Evolutionary conservation across 768 basidiomycete genomes (phyloP).

Genomic region (Rhodotorula sphaerocarpa): DNA sequence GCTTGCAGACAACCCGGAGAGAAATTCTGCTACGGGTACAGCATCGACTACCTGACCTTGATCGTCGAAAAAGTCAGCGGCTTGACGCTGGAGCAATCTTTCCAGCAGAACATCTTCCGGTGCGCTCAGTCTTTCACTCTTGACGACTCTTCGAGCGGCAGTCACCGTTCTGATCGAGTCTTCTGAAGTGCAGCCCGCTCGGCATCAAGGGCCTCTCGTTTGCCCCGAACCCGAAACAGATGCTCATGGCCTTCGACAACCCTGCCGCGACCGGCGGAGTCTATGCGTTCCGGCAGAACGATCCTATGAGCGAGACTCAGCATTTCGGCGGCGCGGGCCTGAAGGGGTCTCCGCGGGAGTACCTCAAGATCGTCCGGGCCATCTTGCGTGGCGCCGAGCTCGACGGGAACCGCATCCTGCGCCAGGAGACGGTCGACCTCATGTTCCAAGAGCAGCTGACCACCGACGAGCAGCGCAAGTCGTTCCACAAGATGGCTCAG

Average conservation of each 20-base stretch:
- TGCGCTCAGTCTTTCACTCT: not conserved
- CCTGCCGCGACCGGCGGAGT: not conserved
- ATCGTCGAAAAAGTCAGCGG: constrained; percentile 39
- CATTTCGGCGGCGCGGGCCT: constrained; percentile 35
- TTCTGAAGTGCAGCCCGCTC: constrained; percentile 32
- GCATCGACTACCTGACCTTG: constrained; percentile 41
- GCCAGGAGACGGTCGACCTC: constrained; percentile 15
- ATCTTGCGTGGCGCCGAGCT: constrained; percentile 29
- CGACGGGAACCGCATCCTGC: constrained; percentile 11
- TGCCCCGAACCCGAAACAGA: constrained; percentile 20
- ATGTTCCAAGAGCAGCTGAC: constrained; percentile 21
- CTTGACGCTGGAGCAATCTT: constrained; percentile 38
- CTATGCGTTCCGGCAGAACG: constrained; percentile 18
- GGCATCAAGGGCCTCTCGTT: constrained; percentile 39
- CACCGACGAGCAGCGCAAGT: not conserved
- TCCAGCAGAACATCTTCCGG: constrained; percentile 41
- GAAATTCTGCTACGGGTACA: constrained; percentile 31
- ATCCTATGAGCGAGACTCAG: constrained; percentile 19
- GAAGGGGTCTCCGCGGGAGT: constrained; percentile 37
- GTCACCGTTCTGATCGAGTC: not conserved
- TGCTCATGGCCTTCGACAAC: not conserved
- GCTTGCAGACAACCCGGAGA: not conserved
- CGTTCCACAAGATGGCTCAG: not conserved
- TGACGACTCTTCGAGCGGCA: not conserved
- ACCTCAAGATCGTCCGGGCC: constrained; percentile 37